Conservation (phyloP, 306 rosid species). For the Oemleria cerasiformis region DNA sequence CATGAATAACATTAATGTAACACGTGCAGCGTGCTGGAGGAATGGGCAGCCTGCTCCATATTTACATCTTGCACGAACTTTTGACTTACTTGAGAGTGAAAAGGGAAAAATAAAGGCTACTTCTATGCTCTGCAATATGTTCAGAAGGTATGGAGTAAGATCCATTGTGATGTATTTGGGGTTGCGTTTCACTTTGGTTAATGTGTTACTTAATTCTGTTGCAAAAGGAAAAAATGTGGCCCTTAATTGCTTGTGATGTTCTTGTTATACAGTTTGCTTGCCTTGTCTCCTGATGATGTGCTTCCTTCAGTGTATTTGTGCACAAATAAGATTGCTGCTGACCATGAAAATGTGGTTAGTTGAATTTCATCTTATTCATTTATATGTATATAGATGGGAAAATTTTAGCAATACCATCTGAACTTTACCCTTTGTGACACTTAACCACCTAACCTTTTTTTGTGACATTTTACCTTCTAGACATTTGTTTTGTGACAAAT, state of each 20-base stretch:
- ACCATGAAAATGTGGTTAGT: slow-evolving; percentile 80
- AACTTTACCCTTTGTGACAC: no score
- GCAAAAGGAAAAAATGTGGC: slow-evolving; percentile 13
- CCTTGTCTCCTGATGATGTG: slow-evolving; percentile 76
- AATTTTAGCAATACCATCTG: no score
- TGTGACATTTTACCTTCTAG: no score
- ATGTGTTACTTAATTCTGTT: slow-evolving; percentile 20
- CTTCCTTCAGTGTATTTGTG: slow-evolving; percentile 88
- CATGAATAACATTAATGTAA: slow-evolving; percentile 23
- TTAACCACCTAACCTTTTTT: no score
- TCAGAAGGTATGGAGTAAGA: slow-evolving; percentile 65
- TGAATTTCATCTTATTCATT: slow-evolving; percentile 11
- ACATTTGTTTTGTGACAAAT: no score
- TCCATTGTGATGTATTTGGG: background rate
- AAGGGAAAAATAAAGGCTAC: slow-evolving; percentile 89
- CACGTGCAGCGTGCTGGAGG: slow-evolving; percentile 76
- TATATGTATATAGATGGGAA: background rate
- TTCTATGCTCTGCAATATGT: slow-evolving; percentile 87
- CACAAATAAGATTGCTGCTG: slow-evolving; percentile 83
- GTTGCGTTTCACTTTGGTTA: slow-evolving; percentile 20
- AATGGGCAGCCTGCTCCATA: slow-evolving; percentile 82
- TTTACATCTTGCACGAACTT: slow-evolving; percentile 84
- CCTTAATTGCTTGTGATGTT: slow-evolving; percentile 25
- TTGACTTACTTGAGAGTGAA: slow-evolving; percentile 72
- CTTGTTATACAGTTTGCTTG: slow-evolving; percentile 62